A percentile compares a stretch with the other conserved stretches of the same genome.
Conservation (phyloP, 202 grass and related monocot genomes). For the Brachypodium distachyon region DNA sequence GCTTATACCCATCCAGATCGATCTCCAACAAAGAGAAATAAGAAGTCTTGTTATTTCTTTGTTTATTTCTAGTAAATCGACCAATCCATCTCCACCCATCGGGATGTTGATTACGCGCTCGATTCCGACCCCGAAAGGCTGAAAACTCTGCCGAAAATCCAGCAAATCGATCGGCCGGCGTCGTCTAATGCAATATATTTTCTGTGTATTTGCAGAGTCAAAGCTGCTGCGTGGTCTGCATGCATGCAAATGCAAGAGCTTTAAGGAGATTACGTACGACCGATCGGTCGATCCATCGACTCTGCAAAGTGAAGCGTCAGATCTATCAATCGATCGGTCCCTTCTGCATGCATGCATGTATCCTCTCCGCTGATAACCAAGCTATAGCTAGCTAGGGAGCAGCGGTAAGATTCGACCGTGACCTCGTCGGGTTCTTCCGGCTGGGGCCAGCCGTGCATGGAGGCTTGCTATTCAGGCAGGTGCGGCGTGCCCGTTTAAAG, state of each 20-base stretch:
- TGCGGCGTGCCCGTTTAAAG: constrained; percentile 6
- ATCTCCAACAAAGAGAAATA: not conserved
- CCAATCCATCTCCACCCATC: no score
- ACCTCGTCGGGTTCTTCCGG: not conserved
- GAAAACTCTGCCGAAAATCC: no score
- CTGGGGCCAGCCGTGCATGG: not conserved
- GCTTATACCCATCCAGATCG: not conserved
- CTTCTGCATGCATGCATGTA: not conserved
- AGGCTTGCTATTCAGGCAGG: not conserved
- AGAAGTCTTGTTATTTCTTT: no score
- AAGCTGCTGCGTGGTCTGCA: not conserved
- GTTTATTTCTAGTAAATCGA: no score
- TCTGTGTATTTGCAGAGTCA: no score
- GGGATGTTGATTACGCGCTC: no score
- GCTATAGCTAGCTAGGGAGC: not conserved
- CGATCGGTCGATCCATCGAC: not conserved
- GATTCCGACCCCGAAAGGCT: no score
- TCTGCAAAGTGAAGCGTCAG: not conserved
- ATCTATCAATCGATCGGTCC: not conserved
- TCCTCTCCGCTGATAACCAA: not conserved
- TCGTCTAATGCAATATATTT: not conserved
- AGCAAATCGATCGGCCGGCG: not conserved
- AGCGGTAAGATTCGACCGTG: not conserved
- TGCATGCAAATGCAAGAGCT: not conserved
- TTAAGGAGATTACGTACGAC: not conserved